These are phyloP conservation scores for Aspergillus udagawae DNA, from an alignment of 2,329 filamentous ascomycete species.

Conservation along the genomic window DNA sequence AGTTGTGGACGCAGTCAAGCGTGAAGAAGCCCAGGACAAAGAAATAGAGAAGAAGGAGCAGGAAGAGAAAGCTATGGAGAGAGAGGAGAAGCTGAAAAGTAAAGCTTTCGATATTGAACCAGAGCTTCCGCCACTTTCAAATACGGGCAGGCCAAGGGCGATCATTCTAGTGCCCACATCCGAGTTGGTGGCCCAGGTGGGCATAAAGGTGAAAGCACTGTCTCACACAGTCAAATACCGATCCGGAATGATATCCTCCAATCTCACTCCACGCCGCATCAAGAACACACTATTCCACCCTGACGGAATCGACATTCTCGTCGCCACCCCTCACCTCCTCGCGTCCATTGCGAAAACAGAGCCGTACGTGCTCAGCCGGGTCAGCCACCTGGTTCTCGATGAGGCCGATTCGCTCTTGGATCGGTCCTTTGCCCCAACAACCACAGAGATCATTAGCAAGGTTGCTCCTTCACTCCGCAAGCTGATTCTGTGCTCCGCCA, in stretches of 20 bases:
- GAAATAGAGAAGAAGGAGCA: constrained; percentile 53
- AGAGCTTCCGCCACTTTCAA: constrained; percentile 60
- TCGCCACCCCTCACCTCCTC: constrained; percentile 86
- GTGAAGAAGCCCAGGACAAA: constrained; percentile 62
- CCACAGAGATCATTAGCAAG: constrained; percentile 76
- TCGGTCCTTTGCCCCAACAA: constrained; percentile 82
- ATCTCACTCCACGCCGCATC: constrained; percentile 72
- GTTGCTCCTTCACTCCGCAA: constrained; percentile 77
- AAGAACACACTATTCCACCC: constrained; percentile 78
- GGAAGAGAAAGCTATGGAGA: constrained; percentile 55
- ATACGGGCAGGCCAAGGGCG: constrained; percentile 71
- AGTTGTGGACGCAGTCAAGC: constrained; percentile 78
- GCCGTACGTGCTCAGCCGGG: constrained; percentile 87
- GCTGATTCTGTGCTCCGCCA: constrained; percentile 89
- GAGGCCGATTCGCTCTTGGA: constrained; percentile 96
- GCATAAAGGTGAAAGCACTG: constrained; percentile 71
- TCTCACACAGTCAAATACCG: constrained; percentile 86
- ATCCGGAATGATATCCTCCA: constrained; percentile 75
- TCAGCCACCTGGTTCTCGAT: constrained; percentile 83
- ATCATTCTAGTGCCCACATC: constrained; percentile 88
- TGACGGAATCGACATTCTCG: constrained; percentile 75
- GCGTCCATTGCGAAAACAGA: constrained; percentile 83
- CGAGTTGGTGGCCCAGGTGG: constrained; percentile 87
- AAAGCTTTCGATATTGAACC: constrained; percentile 61
- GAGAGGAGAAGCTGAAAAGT: constrained; percentile 45